A percentile compares a stretch with the other conserved stretches of the same genome.
These are phyloP conservation scores for Tephrocybe sp. DNA, from an alignment of 768 basidiomycete species.

Conservation along the genomic window DNA sequence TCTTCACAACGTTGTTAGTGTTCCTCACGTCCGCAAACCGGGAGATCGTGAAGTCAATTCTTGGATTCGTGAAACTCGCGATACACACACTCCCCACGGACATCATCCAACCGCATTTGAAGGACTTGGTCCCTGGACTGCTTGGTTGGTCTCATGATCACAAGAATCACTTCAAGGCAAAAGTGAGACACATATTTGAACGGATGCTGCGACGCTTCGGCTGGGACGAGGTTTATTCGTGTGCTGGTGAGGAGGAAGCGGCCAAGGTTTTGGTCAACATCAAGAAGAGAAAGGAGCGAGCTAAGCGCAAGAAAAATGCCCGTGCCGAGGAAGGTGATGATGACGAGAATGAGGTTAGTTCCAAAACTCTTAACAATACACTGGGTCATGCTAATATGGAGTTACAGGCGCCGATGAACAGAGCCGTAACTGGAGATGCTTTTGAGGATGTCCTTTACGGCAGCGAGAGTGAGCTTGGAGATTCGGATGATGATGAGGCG, in stretches of 20 bases:
- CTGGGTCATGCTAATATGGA: slow-evolving; percentile 5
- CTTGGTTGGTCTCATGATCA: slow-evolving; percentile 95
- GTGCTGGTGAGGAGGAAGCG: slow-evolving; percentile 75
- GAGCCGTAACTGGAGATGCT: slow-evolving; percentile 68
- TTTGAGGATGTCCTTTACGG: slow-evolving; percentile 98
- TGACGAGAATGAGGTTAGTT: slow-evolving; percentile 45
- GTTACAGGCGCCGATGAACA: slow-evolving; percentile 45
- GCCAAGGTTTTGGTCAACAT: slow-evolving; percentile 91
- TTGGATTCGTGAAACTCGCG: slow-evolving; percentile 93
- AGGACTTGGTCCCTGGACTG: slow-evolving; percentile 78
- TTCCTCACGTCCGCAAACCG: slow-evolving; percentile 94
- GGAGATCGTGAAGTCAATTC: slow-evolving; percentile 95
- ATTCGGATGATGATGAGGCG: slow-evolving; percentile 66
- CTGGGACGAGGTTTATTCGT: slow-evolving; percentile 79
- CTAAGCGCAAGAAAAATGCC: slow-evolving; percentile 81
- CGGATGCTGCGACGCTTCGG: slow-evolving; percentile 90
- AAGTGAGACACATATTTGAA: slow-evolving; percentile 97
- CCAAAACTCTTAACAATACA: not conserved
- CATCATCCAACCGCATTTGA: slow-evolving; percentile 75
- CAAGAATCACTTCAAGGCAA: slow-evolving; percentile 97
- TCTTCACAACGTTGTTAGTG: slow-evolving; percentile 82
- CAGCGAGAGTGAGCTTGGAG: slow-evolving; percentile 88
- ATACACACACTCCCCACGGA: slow-evolving; percentile 80
- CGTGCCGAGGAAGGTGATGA: slow-evolving; percentile 61
- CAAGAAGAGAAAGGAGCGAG: slow-evolving; percentile 91